Evolutionary conservation across 345 rosid species (phyloP), one percentile per base, ranked within the genome.

Genomic region (Cardamine chenopodiifolia): DNA sequence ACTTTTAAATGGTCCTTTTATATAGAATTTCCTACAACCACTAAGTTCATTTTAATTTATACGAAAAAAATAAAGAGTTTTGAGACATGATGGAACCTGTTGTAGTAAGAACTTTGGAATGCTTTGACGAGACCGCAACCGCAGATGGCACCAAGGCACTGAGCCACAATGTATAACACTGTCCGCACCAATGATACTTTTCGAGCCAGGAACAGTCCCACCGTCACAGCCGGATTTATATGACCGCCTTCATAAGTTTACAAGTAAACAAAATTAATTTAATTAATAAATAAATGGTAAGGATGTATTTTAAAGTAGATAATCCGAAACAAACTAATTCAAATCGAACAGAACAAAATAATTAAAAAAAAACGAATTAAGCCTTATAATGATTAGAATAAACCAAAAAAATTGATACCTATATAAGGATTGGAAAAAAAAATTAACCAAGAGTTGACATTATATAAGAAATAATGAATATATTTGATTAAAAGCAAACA

Each of bases 61-160:
- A 54, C 10, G 11, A 23, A 6, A 23, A 49, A 31, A 10, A 1
- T 34, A 34, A 12, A 3, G 50, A 32, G 48, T 45, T 45, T 20
- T 9, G 31, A 35, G 63, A 62, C 10, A 8, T 42, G 7, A 44
- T 35, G 15, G 35, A 75, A 85, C 76, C 55, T 67, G 32, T 31
- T 66, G 90, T 90, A 92, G 83, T 85, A 84, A 23, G 91, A 45
- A 52, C 73, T 76, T 68, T 88, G 88, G 79, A 88, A 83, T 3
- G 82, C 88, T 85, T 86, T 88, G 62, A 86, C 90, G 11, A 88
- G 53, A 55, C 88, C 92, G 1, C 84, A 80, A 15, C 92, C 92
- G 25, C 89, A 87, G 20, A 87, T 80, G n/a, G 91, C 91, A 6
- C 91, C 91, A 58, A 87, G 81, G 34, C 91, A 83, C 85, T 87